These are phyloP conservation scores for Emericellopsis terricola DNA, from an alignment of 495 filamentous ascomycete species.

Conservation along the genomic window DNA sequence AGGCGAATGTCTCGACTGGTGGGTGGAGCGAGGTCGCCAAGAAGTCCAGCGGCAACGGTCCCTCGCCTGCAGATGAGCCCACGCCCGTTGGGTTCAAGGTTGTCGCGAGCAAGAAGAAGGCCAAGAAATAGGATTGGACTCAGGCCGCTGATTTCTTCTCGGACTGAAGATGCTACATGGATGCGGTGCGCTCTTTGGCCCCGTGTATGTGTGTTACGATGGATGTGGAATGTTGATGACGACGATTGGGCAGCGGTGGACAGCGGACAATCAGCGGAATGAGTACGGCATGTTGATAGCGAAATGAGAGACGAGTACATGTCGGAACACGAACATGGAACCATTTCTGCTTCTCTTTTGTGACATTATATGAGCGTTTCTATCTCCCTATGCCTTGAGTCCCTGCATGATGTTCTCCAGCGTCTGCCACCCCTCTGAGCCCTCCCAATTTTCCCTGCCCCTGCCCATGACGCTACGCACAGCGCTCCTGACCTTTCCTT, in stretches of 20 bases:
- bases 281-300: too few relatives aligned
- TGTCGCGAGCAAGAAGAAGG: constrained; percentile 85
- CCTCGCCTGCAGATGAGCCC: constrained; percentile 29
- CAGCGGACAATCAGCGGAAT: too few relatives aligned
- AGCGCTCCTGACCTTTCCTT: constrained; percentile 71
- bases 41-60: constrained; percentile 37
- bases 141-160: too few relatives aligned
- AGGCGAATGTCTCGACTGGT: constrained; percentile 31
- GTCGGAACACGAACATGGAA: too few relatives aligned
- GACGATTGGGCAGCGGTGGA: too few relatives aligned
- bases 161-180: too few relatives aligned
- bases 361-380: too few relatives aligned
- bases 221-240: too few relatives aligned
- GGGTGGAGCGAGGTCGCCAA: constrained; percentile 98
- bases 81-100: constrained; percentile 61
- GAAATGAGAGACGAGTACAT: too few relatives aligned
- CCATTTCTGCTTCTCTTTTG: too few relatives aligned
- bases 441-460: constrained; percentile 73
- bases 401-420: constrained; percentile 42
- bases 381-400: constrained; percentile 32
- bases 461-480: constrained; percentile 65
- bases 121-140: constrained; percentile 37
- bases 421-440: constrained; percentile 45
- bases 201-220: too few relatives aligned
- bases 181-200: too few relatives aligned